Evolutionary conservation across 1,139 yeast genomes (phyloP).

Genomic region (Lizanozyma gosingica): DNA sequence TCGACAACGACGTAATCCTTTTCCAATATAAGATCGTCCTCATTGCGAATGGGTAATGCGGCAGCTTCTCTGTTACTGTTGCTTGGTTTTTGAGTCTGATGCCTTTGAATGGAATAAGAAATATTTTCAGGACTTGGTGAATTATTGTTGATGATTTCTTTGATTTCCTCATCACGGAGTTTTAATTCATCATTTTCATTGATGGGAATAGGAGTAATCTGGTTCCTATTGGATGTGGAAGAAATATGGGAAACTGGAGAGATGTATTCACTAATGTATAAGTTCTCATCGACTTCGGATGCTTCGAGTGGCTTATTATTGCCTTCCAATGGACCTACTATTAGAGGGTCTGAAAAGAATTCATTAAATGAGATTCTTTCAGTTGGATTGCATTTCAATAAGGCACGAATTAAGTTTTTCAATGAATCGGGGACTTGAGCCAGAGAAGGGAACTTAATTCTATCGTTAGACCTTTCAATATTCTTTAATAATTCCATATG

Average conservation of each 20-base stretch:
- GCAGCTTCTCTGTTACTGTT: not conserved
- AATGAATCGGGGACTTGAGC: constrained; percentile 56
- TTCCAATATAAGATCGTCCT: constrained; percentile 47
- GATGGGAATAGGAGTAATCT: constrained; percentile 3
- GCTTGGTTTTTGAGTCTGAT: constrained; percentile 5
- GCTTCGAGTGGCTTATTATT: constrained; percentile 54
- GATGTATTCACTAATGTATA: constrained; percentile 76
- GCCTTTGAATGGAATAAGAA: constrained; percentile 15
- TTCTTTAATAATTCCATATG: constrained; percentile 82
- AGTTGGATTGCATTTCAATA: constrained; percentile 76
- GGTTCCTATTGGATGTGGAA: constrained; percentile 3
- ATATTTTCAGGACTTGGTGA: constrained; percentile 34
- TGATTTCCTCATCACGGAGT: constrained; percentile 37
- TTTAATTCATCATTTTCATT: constrained; percentile 5
- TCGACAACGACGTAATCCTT: constrained; percentile 92
- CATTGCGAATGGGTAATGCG: constrained; percentile 7
- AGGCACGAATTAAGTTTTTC: constrained; percentile 59
- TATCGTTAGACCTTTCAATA: constrained; percentile 75
- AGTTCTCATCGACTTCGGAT: constrained; percentile 62
- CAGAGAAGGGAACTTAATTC: constrained; percentile 61
- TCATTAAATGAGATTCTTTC: constrained; percentile 84
- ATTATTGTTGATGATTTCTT: constrained; percentile 31
- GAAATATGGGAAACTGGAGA: constrained; percentile 16
- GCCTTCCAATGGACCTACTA: constrained; percentile 37
- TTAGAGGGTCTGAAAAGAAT: constrained; percentile 62